Conservation (phyloP, 257 asterid genomes). For the Schizonepeta tenuifolia region DNA sequence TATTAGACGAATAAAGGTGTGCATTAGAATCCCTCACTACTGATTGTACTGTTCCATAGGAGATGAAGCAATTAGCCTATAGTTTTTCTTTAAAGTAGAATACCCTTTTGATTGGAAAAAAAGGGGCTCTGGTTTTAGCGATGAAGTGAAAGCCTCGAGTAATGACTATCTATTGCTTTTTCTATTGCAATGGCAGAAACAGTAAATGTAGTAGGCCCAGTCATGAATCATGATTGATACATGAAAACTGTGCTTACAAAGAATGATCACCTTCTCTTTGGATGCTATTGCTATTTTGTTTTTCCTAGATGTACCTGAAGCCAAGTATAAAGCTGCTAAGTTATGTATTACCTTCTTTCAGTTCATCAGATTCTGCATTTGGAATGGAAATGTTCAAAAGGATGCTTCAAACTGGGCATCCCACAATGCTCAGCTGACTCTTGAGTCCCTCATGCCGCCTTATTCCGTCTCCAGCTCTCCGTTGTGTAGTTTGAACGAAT, state of each 20-base stretch:
- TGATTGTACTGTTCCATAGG: not conserved
- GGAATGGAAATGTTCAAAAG: conserved; percentile 97
- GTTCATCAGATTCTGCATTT: conserved; percentile 97
- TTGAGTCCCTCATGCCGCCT: conserved; percentile 33
- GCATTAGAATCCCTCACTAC: not conserved
- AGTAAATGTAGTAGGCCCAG: conserved; percentile 4
- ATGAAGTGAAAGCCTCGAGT: not conserved
- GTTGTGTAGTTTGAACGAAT: conserved; percentile 33
- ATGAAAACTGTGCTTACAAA: conserved; percentile 20
- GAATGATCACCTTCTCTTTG: conserved; percentile 36
- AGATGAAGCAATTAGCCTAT: not conserved
- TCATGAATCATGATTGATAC: conserved; percentile 20
- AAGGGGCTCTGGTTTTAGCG: not conserved
- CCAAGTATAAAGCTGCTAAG: conserved; percentile 54
- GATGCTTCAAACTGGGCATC: conserved; percentile 97
- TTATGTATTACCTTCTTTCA: conserved; percentile 65
- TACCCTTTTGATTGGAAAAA: not conserved
- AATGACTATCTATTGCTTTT: not conserved
- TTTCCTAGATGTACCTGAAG: conserved; percentile 45
- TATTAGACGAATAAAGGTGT: not conserved
- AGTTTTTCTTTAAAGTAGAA: not conserved
- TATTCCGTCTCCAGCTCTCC: conserved; percentile 25
- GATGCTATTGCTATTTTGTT: conserved; percentile 37
- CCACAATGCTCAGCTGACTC: conserved; percentile 82
- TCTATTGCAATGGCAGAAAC: conserved; percentile 3